Evolutionary conservation across 805 yeast species (phyloP), one percentile per base, ranked within the genome.

Genomic region (Starmerella sirachaensis): DNA sequence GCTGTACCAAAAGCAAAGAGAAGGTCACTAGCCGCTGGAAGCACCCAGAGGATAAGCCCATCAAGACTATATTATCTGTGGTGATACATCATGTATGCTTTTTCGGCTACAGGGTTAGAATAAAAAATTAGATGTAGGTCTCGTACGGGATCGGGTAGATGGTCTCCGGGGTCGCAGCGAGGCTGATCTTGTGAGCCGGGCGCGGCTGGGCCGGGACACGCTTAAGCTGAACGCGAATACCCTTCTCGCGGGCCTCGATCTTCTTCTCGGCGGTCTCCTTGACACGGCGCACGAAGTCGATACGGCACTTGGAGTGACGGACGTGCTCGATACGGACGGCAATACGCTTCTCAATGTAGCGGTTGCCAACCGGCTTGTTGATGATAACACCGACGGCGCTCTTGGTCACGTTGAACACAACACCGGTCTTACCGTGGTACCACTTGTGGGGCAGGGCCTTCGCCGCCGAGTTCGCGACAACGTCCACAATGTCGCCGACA

Each of bases 391-490:
- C 98, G 54, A 91, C 97, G 53, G 98, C 74, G 51, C 94, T 71
- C 78, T 83, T 91, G 80, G 98, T 88, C 57, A 91, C 93, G 78
- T 91, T 91, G 94, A 77, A 91, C 55, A 91, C 77, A 59, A 91
- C 83, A 79, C 98, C 98, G 56, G 98, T 91, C 79, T 86, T 91
- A 72, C 98, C 98, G 78, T 91, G 96, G 95, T 91, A 91, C 81
- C 75, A 86, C 76, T 91, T 91, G 85, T 84, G 94, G 68, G 98
- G 98, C 95, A 91, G 84, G 83, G 97, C 96, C 80, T 88, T 86
- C 69, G 91, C 97, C 57, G 98, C 76, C 77, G 95, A 95, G 68
- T 91, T 91, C 69, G 93, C 98, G 74, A 83, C 88, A 76, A 91
- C 86, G 71, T 91, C 98, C 63, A 91, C 98, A 61, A 91, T 88